Evolutionary conservation across 345 rosid genomes (phyloP), one percentile per base, ranked within the genome.

Genomic region (Eucalyptus decipiens): DNA sequence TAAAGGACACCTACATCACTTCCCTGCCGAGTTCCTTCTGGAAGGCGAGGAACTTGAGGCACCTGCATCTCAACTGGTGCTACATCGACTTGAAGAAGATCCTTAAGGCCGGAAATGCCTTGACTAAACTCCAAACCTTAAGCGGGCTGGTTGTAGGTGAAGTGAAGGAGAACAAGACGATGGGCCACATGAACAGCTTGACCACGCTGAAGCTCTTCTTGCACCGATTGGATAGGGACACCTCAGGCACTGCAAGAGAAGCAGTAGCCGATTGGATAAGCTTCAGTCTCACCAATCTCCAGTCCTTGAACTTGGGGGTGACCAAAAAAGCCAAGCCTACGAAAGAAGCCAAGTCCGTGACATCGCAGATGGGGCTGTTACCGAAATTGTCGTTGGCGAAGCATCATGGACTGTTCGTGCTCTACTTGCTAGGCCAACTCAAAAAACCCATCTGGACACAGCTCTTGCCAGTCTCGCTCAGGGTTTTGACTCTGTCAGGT

Each of bases 221-320:
- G 60, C 28, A 4, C 2, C 60, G 0, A 2, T 54, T 0, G 1
- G 2, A 0, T 1, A 4, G 26, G 26, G 60, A 21, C 26, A 54
- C 60, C 11, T 21, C 60, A 21, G 60, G 26, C 26, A 0, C 72
- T 6, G 9, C 34, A 13, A 34, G 72, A 30, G 13, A 62, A 62
- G 34, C 72, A 6, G 34, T 62, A 6, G 19, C 72, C 18, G 3
- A 14, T 62, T 62, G 19, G 72, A 65, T 65, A 7, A 7, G 37
- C 72, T n/a, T 0, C 0, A 3, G 11, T 21, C 76, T 49, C 19
- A 3, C 89, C 85, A 62, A 87, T 67, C 89, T 87, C 32, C 47
- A 32, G 56, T 67, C 89, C 14, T 45, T 87, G 60, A 87, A n/a
- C 81, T 37, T 87, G 2, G 60, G 58, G 30, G 34, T 67, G 32